Percentiles rank a stretch among this genome's conserved stretches.
phyloP scores from a whole-genome alignment of 208 protist genomes.

The Acanthamoeba comandoni region DNA sequence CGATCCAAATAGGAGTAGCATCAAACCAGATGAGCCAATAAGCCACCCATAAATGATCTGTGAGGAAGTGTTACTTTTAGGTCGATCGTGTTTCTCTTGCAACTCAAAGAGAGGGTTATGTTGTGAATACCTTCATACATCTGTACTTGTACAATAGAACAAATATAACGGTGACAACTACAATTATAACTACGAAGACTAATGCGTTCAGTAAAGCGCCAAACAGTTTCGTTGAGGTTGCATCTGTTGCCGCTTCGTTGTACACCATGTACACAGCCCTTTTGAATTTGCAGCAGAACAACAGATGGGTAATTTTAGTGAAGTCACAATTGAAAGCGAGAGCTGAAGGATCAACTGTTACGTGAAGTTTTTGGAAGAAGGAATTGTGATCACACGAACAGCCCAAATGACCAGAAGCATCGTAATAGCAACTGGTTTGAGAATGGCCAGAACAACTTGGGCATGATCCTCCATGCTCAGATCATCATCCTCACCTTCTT shows the following conservation, averaged over 20 bases:
- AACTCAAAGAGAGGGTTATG: neutral
- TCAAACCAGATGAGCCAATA: slow-evolving; percentile 80
- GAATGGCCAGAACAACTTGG: slow-evolving; percentile 63
- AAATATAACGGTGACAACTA: slow-evolving; percentile 86
- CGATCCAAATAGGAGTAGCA: slow-evolving; percentile 84
- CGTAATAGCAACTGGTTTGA: slow-evolving; percentile 65
- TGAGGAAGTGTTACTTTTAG: neutral
- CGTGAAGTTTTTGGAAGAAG: slow-evolving; percentile 38
- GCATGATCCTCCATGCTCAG: slow-evolving; percentile 35
- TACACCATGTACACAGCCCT: slow-evolving; percentile 76
- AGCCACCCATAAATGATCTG: slow-evolving; percentile 86
- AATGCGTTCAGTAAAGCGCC: slow-evolving; percentile 84
- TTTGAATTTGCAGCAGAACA: neutral
- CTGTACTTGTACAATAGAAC: slow-evolving; percentile 87
- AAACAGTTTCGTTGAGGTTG: slow-evolving; percentile 68
- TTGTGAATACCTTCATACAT: slow-evolving; percentile 78
- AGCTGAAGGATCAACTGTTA: no score
- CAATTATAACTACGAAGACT: slow-evolving; percentile 84
- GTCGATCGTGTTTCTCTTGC: neutral
- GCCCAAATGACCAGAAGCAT: slow-evolving; percentile 67
- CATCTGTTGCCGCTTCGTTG: slow-evolving; percentile 60
- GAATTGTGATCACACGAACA: slow-evolving; percentile 31
- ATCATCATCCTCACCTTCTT: slow-evolving; percentile 36
- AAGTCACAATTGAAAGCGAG: no score
- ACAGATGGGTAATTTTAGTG: neutral